phyloP scores from a whole-genome alignment of 2,329 filamentous ascomycete species.

The Amesomyces nigricolor region DNA sequence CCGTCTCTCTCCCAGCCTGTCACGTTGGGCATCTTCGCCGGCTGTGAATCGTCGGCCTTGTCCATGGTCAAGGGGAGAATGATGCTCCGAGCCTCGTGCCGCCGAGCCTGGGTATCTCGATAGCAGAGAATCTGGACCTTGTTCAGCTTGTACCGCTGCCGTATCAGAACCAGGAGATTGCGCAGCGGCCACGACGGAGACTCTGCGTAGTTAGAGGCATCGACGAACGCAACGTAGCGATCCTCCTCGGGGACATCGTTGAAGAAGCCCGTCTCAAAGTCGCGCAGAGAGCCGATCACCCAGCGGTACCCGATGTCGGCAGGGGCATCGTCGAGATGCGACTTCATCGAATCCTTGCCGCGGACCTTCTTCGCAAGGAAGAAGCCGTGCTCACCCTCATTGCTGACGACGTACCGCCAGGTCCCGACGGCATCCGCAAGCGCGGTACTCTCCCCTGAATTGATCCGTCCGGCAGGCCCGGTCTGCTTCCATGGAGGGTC shows the following conservation, averaged over 20 bases:
- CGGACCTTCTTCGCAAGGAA: slow-evolving; percentile 81
- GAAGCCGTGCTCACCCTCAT: slow-evolving; percentile 76
- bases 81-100: slow-evolving; percentile 76
- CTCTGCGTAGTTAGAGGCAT: slow-evolving; percentile 83
- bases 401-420: slow-evolving; percentile 78
- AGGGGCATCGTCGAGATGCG: slow-evolving; percentile 47
- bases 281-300: slow-evolving; percentile 68
- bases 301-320: slow-evolving; percentile 62
- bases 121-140: slow-evolving; percentile 85
- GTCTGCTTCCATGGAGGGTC: slow-evolving; percentile 72
- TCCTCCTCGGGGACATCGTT: slow-evolving; percentile 64
- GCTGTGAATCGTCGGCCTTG: slow-evolving; percentile 34
- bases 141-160: slow-evolving; percentile 71
- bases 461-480: slow-evolving; percentile 51
- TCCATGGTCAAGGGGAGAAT: slow-evolving; percentile 63
- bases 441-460: slow-evolving; percentile 63
- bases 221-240: slow-evolving; percentile 78
- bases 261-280: slow-evolving; percentile 87
- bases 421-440: slow-evolving; percentile 80
- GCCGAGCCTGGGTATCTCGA: slow-evolving; percentile 69
- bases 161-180: slow-evolving; percentile 79
- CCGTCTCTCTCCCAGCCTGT: slow-evolving; percentile 92
- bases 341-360: slow-evolving; percentile 31
- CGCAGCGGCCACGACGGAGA: slow-evolving; percentile 90
- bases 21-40: slow-evolving; percentile 69